phyloP scores from a whole-genome alignment of 1,139 yeast species.

The Meyerozyma smithsonii region DNA sequence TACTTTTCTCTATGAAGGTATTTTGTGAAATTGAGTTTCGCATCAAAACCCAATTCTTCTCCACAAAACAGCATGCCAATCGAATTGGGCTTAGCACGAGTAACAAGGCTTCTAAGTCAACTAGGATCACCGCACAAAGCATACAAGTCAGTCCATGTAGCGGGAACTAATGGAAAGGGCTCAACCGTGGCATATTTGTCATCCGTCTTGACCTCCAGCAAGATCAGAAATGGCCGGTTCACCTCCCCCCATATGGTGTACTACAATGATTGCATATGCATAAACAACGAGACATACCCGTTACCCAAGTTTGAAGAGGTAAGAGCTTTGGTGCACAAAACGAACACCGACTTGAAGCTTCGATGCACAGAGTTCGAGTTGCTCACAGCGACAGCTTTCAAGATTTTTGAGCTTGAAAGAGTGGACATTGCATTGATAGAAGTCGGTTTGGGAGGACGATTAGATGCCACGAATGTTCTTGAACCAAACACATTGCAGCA shows the following conservation, averaged over 20 bases:
- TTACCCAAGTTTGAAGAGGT: slow-evolving; percentile 40
- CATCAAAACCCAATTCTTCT: neutral
- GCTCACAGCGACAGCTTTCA: slow-evolving; percentile 77
- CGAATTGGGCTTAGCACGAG: slow-evolving; percentile 62
- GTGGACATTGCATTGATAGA: slow-evolving; percentile 78
- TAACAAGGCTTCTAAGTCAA: slow-evolving; percentile 47
- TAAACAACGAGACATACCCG: slow-evolving; percentile 57
- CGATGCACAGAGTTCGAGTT: slow-evolving; percentile 86
- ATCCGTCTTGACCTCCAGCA: slow-evolving; percentile 49
- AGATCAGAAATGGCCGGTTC: slow-evolving; percentile 64
- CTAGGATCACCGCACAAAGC: slow-evolving; percentile 66
- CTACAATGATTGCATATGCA: slow-evolving; percentile 69
- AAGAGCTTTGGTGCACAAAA: slow-evolving; percentile 31
- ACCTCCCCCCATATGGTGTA: slow-evolving; percentile 81
- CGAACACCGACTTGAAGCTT: slow-evolving; percentile 34
- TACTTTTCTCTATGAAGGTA: too few relatives aligned
- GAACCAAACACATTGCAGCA: slow-evolving; percentile 18
- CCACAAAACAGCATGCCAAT: slow-evolving; percentile 27
- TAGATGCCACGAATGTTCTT: slow-evolving; percentile 79
- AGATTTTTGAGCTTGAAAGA: slow-evolving; percentile 54
- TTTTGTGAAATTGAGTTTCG: neutral
- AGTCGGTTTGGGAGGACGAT: slow-evolving; percentile 85
- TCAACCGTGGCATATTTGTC: slow-evolving; percentile 79
- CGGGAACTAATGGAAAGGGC: slow-evolving; percentile 96
- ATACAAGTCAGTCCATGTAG: slow-evolving; percentile 71